These are phyloP conservation scores for Petunia secreta DNA, from an alignment of 257 asterid genomes.

Conservation along the genomic window DNA sequence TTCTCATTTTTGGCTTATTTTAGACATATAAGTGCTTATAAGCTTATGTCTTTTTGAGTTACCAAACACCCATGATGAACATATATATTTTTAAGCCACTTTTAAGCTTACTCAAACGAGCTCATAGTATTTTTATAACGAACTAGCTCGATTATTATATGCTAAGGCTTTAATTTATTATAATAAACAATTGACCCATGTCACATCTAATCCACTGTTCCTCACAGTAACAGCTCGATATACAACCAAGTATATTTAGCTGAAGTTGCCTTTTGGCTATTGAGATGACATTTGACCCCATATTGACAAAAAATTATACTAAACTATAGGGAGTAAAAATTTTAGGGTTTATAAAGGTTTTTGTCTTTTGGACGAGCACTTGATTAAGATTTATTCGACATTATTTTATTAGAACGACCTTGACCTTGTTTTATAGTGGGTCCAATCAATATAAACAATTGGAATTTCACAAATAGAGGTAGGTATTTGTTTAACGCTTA, in stretches of 20 bases:
- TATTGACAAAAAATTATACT: background rate
- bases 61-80: too few species aligned
- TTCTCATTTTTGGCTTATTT: too few species aligned
- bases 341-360: background rate
- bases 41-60: too few species aligned
- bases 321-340: background rate
- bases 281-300: constrained; percentile 11
- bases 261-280: background rate
- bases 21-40: too few species aligned
- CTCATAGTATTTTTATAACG: background rate
- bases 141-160: background rate
- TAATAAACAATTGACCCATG: background rate
- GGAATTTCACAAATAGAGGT: background rate
- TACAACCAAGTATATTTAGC: background rate
- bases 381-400: constrained; percentile 22
- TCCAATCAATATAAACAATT: background rate
- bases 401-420: background rate
- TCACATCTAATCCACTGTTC: background rate
- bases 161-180: background rate
- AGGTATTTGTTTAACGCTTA: background rate
- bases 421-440: background rate
- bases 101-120: too few species aligned
- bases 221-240: background rate
- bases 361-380: background rate
- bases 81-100: too few species aligned